Conservation (phyloP, 768 basidiomycete genomes). For the Lanmaoa rubissima region DNA sequence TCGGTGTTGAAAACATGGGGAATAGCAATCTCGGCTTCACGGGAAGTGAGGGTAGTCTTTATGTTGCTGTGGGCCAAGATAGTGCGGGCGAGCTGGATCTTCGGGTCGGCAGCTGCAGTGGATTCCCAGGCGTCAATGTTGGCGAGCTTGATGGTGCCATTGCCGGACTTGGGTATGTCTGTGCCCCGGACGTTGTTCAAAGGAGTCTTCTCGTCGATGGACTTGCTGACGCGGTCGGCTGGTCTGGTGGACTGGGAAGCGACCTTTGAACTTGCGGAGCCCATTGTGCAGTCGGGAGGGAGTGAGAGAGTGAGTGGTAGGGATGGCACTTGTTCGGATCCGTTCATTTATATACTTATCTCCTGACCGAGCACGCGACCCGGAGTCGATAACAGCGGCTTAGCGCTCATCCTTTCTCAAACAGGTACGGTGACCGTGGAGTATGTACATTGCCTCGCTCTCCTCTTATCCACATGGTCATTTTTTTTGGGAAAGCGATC, state of each 20-base stretch:
- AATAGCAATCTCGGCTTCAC: slow-evolving; percentile 59
- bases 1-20: slow-evolving; percentile 83
- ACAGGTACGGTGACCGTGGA: neutral
- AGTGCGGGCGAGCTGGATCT: slow-evolving; percentile 71
- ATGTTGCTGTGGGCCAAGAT: slow-evolving; percentile 72
- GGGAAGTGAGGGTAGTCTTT: slow-evolving; percentile 57
- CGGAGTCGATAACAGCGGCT: neutral
- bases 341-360: slow-evolving; percentile 29
- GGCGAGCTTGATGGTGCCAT: slow-evolving; percentile 59
- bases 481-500: neutral
- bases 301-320: slow-evolving; percentile 1
- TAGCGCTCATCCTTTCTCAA: neutral
- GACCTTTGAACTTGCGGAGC: slow-evolving; percentile 25
- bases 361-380: slow-evolving; percentile 11
- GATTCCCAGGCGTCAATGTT: slow-evolving; percentile 71
- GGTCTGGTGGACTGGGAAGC: slow-evolving; percentile 13
- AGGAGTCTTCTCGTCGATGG: slow-evolving; percentile 27
- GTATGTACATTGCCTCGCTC: neutral
- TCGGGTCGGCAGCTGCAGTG: slow-evolving; percentile 50
- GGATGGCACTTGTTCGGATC: slow-evolving; percentile 12
- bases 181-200: neutral
- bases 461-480: neutral
- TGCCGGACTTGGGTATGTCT: slow-evolving; percentile 39
- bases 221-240: slow-evolving; percentile 21
- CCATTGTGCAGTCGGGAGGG: slow-evolving; percentile 20